Percentiles rank a stretch among this genome's conserved stretches.
Evolutionary conservation across 441 rosid species (phyloP).

Genomic region (Gossypium aridum): DNA sequence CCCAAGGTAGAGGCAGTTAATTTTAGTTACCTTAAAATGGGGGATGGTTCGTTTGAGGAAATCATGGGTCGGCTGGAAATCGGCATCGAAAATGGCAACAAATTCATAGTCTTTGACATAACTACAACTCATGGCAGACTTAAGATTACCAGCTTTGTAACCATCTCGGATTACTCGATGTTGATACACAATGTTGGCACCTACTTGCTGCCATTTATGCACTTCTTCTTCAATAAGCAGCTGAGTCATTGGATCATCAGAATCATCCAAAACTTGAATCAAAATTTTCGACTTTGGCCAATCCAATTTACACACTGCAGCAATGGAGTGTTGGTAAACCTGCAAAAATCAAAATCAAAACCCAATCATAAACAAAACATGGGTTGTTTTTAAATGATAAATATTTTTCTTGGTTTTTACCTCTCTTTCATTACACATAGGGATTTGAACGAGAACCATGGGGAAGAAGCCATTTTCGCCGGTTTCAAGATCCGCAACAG

Average conservation of each 20-base stretch:
- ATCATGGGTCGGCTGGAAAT: slow-evolving; percentile 79
- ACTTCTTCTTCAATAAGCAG: slow-evolving; percentile 74
- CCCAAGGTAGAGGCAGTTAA: neutral
- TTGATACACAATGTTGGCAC: slow-evolving; percentile 73
- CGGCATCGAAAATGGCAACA: slow-evolving; percentile 91
- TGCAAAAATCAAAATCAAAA: slow-evolving; percentile 11
- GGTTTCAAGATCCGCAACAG: slow-evolving; percentile 50
- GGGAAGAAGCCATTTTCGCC: slow-evolving; percentile 63
- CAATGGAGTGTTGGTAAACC: slow-evolving; percentile 97
- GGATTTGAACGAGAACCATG: slow-evolving; percentile 90
- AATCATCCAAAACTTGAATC: slow-evolving; percentile 83
- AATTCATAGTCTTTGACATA: slow-evolving; percentile 83
- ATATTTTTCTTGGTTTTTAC: slow-evolving; percentile 21
- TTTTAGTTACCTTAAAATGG: slow-evolving; percentile 60
- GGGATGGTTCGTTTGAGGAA: slow-evolving; percentile 76
- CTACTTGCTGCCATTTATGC: slow-evolving; percentile 77
- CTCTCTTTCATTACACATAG: slow-evolving; percentile 95
- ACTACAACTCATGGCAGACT: slow-evolving; percentile 88
- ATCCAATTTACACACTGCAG: slow-evolving; percentile 77
- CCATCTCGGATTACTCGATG: slow-evolving; percentile 82
- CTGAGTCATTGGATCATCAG: slow-evolving; percentile 65
- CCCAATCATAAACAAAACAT: neutral
- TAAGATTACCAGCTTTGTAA: slow-evolving; percentile 91
- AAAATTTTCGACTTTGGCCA: slow-evolving; percentile 80
- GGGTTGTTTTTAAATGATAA: neutral